Percentiles rank a stretch among this genome's conserved stretches.
These are phyloP conservation scores for Russula compacta DNA, from an alignment of 768 basidiomycete species.

Conservation along the genomic window DNA sequence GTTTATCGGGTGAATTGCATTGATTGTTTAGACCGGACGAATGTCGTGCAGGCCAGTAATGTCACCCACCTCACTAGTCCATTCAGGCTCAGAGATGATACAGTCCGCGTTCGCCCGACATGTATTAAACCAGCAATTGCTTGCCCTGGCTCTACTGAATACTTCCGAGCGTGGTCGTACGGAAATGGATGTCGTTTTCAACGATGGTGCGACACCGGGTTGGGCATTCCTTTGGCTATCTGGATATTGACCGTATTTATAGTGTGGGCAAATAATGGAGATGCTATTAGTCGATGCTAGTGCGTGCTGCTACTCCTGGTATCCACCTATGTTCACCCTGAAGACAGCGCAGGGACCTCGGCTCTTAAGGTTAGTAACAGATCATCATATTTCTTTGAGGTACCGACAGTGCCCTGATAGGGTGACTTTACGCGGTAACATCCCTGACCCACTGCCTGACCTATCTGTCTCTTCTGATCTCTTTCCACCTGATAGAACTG, in stretches of 20 bases:
- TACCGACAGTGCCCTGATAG: constrained; percentile 29
- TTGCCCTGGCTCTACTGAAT: constrained; percentile 59
- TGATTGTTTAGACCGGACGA: constrained; percentile 91
- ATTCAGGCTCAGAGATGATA: constrained; percentile 9
- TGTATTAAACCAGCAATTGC: constrained; percentile 65
- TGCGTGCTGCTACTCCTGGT: constrained; percentile 30
- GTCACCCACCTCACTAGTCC: not conserved
- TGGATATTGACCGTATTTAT: not conserved
- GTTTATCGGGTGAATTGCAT: constrained; percentile 91
- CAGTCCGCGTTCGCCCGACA: constrained; percentile 89
- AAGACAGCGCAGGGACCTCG: constrained; percentile 78
- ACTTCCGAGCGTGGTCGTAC: constrained; percentile 43
- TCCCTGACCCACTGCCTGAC: not conserved
- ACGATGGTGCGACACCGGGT: constrained; percentile 44
- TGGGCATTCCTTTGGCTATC: not conserved
- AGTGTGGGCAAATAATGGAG: constrained; percentile 99
- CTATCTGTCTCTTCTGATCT: not conserved
- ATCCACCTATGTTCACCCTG: constrained; percentile 18
- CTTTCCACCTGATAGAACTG: constrained; percentile 48
- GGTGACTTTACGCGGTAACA: constrained; percentile 78
- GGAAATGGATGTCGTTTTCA: constrained; percentile 68
- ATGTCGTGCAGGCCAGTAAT: constrained; percentile 69
- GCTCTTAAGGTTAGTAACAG: constrained; percentile 69
- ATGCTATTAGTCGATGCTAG: constrained; percentile 87
- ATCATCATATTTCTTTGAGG: not conserved